Evolutionary conservation across 2,329 filamentous ascomycete species (phyloP), one percentile per base, ranked within the genome.

Genomic region (Trichoderma aggressivum): DNA sequence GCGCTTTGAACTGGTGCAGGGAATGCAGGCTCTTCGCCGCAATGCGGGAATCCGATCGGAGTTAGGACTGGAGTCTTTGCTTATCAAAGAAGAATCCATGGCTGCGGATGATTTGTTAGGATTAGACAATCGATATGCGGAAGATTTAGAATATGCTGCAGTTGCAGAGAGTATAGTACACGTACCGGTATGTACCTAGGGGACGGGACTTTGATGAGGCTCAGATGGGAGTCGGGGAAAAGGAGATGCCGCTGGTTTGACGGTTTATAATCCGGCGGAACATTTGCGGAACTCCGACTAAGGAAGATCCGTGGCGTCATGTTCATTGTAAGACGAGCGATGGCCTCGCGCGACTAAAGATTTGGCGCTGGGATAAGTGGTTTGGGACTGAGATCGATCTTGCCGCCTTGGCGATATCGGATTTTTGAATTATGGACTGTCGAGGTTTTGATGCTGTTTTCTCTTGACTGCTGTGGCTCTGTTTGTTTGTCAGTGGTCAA

Each of bases 1-100:
- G 14, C 81, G 77, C 72, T 82, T 82, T 7, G 80, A 77, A 55
- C 74, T 77, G 18, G 80, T 78, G 73, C 81, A 83, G 28, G 76
- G 74, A 0, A 78, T 73, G 60, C 81, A 83, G 1, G 81, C 80
- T 70, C 79, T 79, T 39, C 43, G 64, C 16, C 65, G 50, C 21
- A 28, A 7, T 21, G 18, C 43, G 28, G 14, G 64, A n/a, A 26
- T 26, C 12, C 53, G 16, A 34, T 30, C 43, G 62, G 30, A 2
- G 8, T 24, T 21, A 21, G 43, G 18, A 34, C 12, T 10, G 26
- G 55, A 24, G 5, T 58, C 53, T 18, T 28, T 60, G 21, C 55
- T 53, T 16, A 26, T 3, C 8, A 30, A 28, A 2, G 10, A 8
- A n/a, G 10, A 8, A n/a, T 61, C 55, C 65, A 69, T 69, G 30